Evolutionary conservation across 148 eudicot genomes (phyloP).

Genomic region (Arbutus unedo): DNA sequence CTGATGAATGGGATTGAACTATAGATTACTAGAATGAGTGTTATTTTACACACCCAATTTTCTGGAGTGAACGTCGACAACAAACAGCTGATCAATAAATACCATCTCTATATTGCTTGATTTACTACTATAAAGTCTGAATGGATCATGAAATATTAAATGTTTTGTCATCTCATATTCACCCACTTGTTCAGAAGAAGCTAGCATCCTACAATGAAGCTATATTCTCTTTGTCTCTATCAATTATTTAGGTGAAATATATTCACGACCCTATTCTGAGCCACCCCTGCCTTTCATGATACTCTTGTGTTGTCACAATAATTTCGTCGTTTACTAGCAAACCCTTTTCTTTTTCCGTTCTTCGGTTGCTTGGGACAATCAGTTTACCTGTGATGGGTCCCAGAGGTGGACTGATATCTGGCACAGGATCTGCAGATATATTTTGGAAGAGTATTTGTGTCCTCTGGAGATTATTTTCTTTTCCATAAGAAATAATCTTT

Average conservation of each 20-base stretch:
- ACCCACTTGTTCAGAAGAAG: neutral
- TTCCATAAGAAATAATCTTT: neutral
- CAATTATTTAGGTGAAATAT: neutral
- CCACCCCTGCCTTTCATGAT: neutral
- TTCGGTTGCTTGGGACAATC: neutral
- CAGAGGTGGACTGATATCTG: neutral
- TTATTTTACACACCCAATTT: neutral
- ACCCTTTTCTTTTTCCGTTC: neutral
- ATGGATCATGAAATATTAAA: neutral
- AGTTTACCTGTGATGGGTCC: neutral
- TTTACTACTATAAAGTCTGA: neutral
- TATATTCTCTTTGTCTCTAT: neutral
- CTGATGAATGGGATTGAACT: neutral
- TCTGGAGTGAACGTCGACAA: neutral
- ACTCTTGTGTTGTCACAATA: neutral
- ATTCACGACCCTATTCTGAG: neutral
- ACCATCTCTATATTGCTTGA: neutral
- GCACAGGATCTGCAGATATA: neutral
- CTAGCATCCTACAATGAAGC: slow-evolving; percentile 4
- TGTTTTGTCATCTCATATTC: neutral
- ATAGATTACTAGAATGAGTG: neutral
- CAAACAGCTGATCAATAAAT: neutral
- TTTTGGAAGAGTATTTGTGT: neutral
- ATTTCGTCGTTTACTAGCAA: neutral
- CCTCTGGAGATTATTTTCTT: neutral